phyloP scores from a whole-genome alignment of 768 basidiomycete genomes.

The Mycena rebaudengoi region DNA sequence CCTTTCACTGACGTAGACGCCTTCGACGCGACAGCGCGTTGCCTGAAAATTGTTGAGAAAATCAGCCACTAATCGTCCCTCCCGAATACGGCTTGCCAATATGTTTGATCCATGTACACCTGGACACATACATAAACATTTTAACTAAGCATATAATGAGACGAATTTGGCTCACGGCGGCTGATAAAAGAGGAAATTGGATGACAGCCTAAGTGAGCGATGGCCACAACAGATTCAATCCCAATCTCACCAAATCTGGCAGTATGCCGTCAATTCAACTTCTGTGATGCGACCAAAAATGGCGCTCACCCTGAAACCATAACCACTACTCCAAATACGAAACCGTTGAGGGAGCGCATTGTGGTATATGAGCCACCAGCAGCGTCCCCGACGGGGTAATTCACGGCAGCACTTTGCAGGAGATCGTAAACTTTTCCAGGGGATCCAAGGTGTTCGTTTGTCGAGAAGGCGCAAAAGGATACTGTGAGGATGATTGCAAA shows the following conservation, averaged over 20 bases:
- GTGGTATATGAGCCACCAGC: slow-evolving; percentile 31
- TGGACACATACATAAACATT: neutral
- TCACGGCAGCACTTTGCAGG: slow-evolving; percentile 24
- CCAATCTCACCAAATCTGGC: slow-evolving; percentile 12
- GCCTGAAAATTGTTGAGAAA: slow-evolving; percentile 23
- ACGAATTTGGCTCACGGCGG: neutral
- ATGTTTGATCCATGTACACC: slow-evolving; percentile 29
- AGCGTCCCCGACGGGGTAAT: slow-evolving; percentile 23
- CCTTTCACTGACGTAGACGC: slow-evolving; percentile 39
- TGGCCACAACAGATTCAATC: neutral
- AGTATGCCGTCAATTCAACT: neutral
- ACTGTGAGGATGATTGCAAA: slow-evolving; percentile 37
- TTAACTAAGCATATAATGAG: too few species aligned
- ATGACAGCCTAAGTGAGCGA: neutral
- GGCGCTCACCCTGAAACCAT: slow-evolving; percentile 33
- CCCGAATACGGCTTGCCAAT: slow-evolving; percentile 18
- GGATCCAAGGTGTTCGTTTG: slow-evolving; percentile 18
- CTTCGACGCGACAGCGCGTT: slow-evolving; percentile 42
- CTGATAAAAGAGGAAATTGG: neutral
- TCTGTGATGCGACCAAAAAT: neutral
- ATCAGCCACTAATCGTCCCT: neutral
- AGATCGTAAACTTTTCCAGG: slow-evolving; percentile 25
- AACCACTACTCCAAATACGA: slow-evolving; percentile 34
- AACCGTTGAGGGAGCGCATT: slow-evolving; percentile 32
- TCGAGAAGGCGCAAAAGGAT: slow-evolving; percentile 29